phyloP scores from a whole-genome alignment of 306 rosid genomes.

The Cucumis hystrix region DNA sequence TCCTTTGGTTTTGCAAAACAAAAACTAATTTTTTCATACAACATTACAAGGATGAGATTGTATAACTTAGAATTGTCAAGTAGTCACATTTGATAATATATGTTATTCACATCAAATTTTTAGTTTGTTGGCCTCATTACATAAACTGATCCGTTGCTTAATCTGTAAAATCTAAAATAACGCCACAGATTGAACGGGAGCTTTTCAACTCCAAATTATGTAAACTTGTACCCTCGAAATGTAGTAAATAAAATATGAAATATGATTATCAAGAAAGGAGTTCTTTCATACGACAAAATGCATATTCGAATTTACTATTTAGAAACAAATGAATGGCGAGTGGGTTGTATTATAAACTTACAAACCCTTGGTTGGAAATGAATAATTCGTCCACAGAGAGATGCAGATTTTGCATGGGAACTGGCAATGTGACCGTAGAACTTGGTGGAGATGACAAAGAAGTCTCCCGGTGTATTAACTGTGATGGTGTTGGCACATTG shows the following conservation, averaged over 20 bases:
- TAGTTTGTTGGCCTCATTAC: neutral
- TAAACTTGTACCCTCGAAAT: neutral
- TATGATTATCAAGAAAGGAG: neutral
- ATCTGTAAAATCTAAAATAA: neutral
- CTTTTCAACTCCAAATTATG: neutral
- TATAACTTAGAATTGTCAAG: neutral
- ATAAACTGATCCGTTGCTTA: neutral
- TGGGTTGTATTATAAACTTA: neutral
- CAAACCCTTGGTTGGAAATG: neutral
- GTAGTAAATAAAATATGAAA: neutral
- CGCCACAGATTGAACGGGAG: neutral
- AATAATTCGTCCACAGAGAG: constrained; percentile 36
- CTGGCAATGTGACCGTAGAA: constrained; percentile 55
- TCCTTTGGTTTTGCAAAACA: neutral
- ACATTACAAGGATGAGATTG: neutral
- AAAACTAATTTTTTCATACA: neutral
- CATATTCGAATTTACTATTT: neutral
- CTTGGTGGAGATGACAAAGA: constrained; percentile 76
- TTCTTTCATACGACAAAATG: neutral
- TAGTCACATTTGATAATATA: neutral
- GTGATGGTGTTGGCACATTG: constrained; percentile 73
- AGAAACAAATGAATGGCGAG: neutral
- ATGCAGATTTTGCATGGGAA: constrained; percentile 84
- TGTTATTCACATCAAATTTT: neutral
- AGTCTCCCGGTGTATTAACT: constrained; percentile 77